Evolutionary conservation across 768 basidiomycete species (phyloP).

Genomic region (Mycena indigotica): DNA sequence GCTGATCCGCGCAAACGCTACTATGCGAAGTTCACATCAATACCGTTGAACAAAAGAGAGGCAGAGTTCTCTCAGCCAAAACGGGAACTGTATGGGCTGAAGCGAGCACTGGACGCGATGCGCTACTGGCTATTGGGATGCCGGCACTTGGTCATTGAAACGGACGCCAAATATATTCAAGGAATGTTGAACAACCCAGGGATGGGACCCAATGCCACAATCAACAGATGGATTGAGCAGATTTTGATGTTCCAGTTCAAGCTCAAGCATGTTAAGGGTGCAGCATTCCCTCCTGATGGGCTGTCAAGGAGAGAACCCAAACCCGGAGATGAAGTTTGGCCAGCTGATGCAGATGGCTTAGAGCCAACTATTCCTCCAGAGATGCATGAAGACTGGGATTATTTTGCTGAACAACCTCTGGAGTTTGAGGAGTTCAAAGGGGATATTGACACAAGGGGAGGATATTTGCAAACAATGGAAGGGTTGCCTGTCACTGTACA

Average conservation of each 20-base stretch:
- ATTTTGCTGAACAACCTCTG: conserved; percentile 5
- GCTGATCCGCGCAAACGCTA: conserved; percentile 7
- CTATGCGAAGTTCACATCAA: conserved; percentile 31
- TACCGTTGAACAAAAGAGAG: conserved; percentile 17
- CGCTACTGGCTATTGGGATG: conserved; percentile 24
- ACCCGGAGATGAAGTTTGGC: conserved; percentile 2
- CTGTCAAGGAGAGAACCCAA: conserved; percentile 18
- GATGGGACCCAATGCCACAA: conserved; percentile 24
- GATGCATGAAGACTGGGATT: conserved; percentile 3
- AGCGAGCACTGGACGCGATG: conserved; percentile 7
- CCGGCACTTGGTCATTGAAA: conserved; percentile 18
- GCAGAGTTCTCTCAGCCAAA: conserved; percentile 28
- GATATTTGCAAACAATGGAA: conserved; percentile 1
- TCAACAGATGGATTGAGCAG: conserved; percentile 27
- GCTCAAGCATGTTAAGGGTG: conserved; percentile 19
- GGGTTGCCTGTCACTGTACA: neutral
- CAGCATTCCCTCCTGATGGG: conserved; percentile 20
- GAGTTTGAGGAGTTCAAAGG: conserved; percentile 10
- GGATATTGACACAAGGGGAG: conserved; percentile 11
- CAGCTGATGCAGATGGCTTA: neutral
- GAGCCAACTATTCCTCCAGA: conserved; percentile 4
- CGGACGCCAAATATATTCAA: conserved; percentile 27
- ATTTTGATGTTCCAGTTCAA: conserved; percentile 25
- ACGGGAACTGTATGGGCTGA: conserved; percentile 30
- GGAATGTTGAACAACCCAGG: conserved; percentile 20